phyloP scores from a whole-genome alignment of 2,329 filamentous ascomycete genomes.

The Magnaporthiopsis poae region DNA sequence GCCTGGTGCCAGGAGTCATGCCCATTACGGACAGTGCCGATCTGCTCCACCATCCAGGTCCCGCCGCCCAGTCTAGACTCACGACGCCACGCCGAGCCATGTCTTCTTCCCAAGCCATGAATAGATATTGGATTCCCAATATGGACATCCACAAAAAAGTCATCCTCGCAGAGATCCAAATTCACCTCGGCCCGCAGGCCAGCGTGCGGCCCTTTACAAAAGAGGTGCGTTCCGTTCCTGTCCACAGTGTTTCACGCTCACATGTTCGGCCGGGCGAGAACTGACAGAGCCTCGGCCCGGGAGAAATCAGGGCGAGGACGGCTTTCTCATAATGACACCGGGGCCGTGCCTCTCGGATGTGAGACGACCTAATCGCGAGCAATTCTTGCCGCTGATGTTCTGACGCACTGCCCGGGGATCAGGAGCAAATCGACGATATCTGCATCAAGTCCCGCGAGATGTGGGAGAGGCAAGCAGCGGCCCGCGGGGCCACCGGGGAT shows the following conservation, averaged over 20 bases:
- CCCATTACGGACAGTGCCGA: neutral
- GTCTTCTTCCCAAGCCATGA: slow-evolving; percentile 32
- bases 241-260: slow-evolving; percentile 5
- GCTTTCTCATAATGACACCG: slow-evolving; percentile 49
- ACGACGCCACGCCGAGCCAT: slow-evolving; percentile 16
- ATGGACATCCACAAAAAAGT: slow-evolving; percentile 51
- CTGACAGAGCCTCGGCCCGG: neutral
- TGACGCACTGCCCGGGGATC: slow-evolving; percentile 8
- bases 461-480: slow-evolving; percentile 47
- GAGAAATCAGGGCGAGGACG: slow-evolving; percentile 44
- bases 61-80: neutral
- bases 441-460: slow-evolving; percentile 49
- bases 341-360: slow-evolving; percentile 51
- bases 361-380: slow-evolving; percentile 21
- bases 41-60: neutral
- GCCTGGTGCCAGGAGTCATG: neutral
- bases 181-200: slow-evolving; percentile 47
- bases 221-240: slow-evolving; percentile 32
- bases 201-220: slow-evolving; percentile 48
- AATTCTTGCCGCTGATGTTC: neutral
- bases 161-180: slow-evolving; percentile 49
- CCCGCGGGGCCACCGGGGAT: slow-evolving; percentile 33
- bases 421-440: slow-evolving; percentile 57
- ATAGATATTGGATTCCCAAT: slow-evolving; percentile 52
- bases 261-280: slow-evolving; percentile 14